A percentile compares a stretch with the other conserved stretches of the same genome.
These are phyloP conservation scores for Pholiota adiposa DNA, from an alignment of 1,284 basidiomycete genomes.

Conservation along the genomic window DNA sequence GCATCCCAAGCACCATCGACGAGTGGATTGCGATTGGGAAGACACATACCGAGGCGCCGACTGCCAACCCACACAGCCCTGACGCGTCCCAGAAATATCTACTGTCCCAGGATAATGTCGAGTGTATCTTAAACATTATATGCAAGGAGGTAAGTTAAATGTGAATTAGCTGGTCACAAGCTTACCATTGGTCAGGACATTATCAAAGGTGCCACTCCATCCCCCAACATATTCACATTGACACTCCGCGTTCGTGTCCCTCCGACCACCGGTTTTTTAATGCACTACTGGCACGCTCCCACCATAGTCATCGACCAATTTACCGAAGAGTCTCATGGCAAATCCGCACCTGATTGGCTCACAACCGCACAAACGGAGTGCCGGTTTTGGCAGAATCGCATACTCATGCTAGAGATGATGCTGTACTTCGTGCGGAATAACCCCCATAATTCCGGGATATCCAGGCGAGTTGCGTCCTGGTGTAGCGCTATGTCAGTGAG, in stretches of 20 bases:
- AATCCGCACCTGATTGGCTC: constrained; percentile 6
- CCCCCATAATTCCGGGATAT: neutral
- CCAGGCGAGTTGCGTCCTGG: neutral
- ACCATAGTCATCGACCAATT: constrained; percentile 3
- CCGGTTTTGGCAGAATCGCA: constrained; percentile 10
- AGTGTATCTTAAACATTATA: constrained; percentile 10
- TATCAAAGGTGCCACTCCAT: neutral
- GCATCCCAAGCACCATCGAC: constrained; percentile 1
- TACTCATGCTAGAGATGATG: constrained; percentile 10
- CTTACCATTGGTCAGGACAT: constrained; percentile 4
- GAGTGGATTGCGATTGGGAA: neutral
- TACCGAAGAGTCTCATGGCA: neutral
- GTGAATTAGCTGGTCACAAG: neutral
- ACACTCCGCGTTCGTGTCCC: constrained; percentile 5
- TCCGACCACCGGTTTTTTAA: constrained; percentile 6
- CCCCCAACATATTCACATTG: constrained; percentile 6
- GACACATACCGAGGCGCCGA: neutral
- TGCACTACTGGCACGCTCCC: constrained; percentile 8
- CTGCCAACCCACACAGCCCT: neutral
- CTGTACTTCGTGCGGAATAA: constrained; percentile 2
- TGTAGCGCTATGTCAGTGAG: neutral
- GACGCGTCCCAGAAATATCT: neutral
- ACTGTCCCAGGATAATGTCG: constrained; percentile 6
- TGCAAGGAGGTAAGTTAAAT: constrained; percentile 6
- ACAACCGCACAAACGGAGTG: constrained; percentile 5